A percentile compares a stretch with the other conserved stretches of the same genome.
Conservation (phyloP, 257 asterid species). For the Ophiorrhiza pumila region DNA sequence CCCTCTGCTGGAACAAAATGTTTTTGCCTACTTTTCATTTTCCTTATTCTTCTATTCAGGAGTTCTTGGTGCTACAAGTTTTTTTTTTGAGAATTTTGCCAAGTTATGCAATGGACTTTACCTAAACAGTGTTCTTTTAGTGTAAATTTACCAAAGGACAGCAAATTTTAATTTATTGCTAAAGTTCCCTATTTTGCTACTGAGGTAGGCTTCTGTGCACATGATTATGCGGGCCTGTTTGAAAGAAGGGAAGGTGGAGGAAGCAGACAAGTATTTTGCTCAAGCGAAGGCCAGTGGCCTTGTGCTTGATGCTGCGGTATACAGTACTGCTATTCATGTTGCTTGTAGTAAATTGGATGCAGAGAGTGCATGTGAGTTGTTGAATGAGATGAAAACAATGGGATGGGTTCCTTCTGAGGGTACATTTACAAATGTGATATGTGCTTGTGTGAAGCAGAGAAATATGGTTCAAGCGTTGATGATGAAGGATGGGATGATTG, state of each 20-base stretch:
- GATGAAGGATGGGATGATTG: conserved; percentile 73
- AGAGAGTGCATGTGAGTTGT: conserved; percentile 40
- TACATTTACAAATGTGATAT: conserved; percentile 45
- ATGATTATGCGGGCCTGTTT: conserved; percentile 61
- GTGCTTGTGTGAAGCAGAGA: conserved; percentile 57
- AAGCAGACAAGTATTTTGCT: conserved; percentile 50
- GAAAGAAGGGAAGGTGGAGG: conserved; percentile 50
- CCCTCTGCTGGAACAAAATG: neutral
- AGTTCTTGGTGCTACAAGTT: too few relatives aligned
- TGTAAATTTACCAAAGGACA: too few relatives aligned
- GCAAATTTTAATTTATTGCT: too few relatives aligned
- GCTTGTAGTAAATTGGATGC: conserved; percentile 49
- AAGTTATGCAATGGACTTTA: too few relatives aligned
- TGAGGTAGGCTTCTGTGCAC: conserved; percentile 51
- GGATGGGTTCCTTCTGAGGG: conserved; percentile 72
- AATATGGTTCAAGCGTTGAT: conserved; percentile 60
- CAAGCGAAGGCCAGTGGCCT: conserved; percentile 51
- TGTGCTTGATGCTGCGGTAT: conserved; percentile 42
- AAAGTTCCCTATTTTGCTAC: too few relatives aligned
- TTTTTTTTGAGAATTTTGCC: too few relatives aligned
- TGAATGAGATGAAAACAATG: conserved; percentile 66
- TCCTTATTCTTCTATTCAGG: neutral
- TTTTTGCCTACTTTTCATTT: neutral
- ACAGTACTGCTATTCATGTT: conserved; percentile 48
- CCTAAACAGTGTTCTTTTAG: too few relatives aligned